Conservation (phyloP, 176 grass and related monocot genomes). For the Ensete ventricosum region DNA sequence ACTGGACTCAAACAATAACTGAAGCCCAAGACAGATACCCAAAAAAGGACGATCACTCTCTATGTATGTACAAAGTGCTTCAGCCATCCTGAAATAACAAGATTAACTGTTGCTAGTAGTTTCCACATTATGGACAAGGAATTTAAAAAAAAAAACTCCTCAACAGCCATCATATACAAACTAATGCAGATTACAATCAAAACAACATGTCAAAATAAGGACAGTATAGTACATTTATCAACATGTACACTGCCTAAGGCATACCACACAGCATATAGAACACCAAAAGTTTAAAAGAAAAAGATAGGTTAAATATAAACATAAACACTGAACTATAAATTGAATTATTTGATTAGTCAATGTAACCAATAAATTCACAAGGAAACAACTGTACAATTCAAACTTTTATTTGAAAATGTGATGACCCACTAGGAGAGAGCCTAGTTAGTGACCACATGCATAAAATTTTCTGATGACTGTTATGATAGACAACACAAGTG, state of each 20-base stretch:
- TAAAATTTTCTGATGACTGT: no score
- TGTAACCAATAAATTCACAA: neutral
- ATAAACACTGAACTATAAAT: neutral
- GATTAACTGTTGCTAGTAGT: neutral
- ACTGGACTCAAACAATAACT: constrained; percentile 82
- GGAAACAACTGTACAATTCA: neutral
- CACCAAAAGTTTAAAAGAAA: neutral
- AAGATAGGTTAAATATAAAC: neutral
- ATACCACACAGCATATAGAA: no score
- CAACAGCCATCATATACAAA: neutral
- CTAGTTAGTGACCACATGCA: no score
- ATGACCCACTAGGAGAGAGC: no score
- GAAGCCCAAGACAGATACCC: constrained; percentile 93
- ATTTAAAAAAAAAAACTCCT: neutral
- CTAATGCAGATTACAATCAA: neutral
- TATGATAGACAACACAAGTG: no score
- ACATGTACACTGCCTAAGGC: no score
- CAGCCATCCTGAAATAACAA: constrained; percentile 41
- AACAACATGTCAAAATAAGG: neutral
- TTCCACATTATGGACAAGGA: neutral
- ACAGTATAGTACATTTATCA: no score
- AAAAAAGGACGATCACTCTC: constrained; percentile 77
- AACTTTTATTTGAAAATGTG: neutral
- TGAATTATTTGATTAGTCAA: neutral
- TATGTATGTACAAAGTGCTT: constrained; percentile 68